Conservation (phyloP, 805 yeast species). For the Candida insectalens region DNA sequence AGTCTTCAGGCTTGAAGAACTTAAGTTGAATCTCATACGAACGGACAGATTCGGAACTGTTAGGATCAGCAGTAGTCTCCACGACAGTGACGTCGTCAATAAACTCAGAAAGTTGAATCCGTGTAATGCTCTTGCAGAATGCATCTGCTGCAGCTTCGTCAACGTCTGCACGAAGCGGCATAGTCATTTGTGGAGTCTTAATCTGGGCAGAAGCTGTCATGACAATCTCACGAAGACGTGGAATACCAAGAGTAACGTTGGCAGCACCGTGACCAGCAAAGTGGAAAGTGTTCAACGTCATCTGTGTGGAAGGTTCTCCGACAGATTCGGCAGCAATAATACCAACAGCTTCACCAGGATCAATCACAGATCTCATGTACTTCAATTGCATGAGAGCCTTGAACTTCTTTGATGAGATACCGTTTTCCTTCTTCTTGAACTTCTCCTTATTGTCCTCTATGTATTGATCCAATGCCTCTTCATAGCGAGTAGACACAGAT, state of each 20-base stretch:
- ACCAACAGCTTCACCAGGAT: conserved; percentile 98
- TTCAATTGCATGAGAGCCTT: conserved; percentile 96
- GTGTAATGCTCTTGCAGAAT: conserved; percentile 84
- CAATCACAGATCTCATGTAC: conserved; percentile 89
- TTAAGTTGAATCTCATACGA: conserved; percentile 66
- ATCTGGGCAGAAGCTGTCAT: conserved; percentile 97
- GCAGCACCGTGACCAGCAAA: conserved; percentile 99
- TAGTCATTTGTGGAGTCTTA: conserved; percentile 97
- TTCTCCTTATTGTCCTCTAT: conserved; percentile 44
- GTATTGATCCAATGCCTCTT: conserved; percentile 65
- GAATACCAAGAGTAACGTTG: conserved; percentile 97
- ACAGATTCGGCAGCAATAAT: conserved; percentile 96
- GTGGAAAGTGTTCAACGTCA: conserved; percentile 95
- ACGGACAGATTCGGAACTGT: conserved; percentile 40
- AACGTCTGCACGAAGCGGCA: conserved; percentile 76
- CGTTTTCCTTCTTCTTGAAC: conserved; percentile 44
- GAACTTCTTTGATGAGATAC: conserved; percentile 71
- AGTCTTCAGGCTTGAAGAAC: conserved; percentile 70
- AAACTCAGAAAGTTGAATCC: conserved; percentile 78
- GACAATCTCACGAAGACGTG: conserved; percentile 98
- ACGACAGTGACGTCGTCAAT: conserved; percentile 77
- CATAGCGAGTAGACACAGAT: conserved; percentile 85
- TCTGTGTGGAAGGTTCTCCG: conserved; percentile 99
- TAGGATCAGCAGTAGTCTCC: conserved; percentile 69
- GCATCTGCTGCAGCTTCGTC: conserved; percentile 81